These are phyloP conservation scores for Furcasterigmium furcatum DNA, from an alignment of 2,329 filamentous ascomycete species.

Conservation along the genomic window DNA sequence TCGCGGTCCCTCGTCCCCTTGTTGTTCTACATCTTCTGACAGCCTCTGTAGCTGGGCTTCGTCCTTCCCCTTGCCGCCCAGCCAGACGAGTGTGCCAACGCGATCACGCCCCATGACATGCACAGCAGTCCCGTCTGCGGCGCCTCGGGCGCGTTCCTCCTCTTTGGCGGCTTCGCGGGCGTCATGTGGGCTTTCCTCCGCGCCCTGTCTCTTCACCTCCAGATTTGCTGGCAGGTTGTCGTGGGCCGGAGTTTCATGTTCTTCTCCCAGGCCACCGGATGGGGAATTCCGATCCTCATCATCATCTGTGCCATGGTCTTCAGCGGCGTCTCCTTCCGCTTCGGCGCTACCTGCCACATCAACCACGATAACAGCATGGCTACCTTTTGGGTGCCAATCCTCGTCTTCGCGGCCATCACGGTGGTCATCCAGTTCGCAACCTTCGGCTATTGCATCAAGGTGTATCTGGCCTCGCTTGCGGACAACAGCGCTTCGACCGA, in stretches of 20 bases:
- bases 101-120: conserved; percentile 94
- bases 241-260: conserved; percentile 90
- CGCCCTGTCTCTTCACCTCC: conserved; percentile 87
- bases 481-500: conserved; percentile 70
- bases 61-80: conserved; percentile 79
- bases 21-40: conserved; percentile 1
- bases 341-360: conserved; percentile 89
- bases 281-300: conserved; percentile 77
- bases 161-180: conserved; percentile 81
- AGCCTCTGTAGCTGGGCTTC: conserved; percentile 69
- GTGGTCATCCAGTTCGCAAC: conserved; percentile 81
- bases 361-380: conserved; percentile 82
- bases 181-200: conserved; percentile 91
- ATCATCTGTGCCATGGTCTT: conserved; percentile 74
- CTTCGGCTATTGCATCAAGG: conserved; percentile 89
- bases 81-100: conserved; percentile 80
- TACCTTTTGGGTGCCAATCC: conserved; percentile 86
- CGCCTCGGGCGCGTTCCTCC: conserved; percentile 79
- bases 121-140: conserved; percentile 77
- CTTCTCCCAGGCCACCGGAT: conserved; percentile 74
- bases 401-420: conserved; percentile 73
- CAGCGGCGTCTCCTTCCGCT: conserved; percentile 92
- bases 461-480: conserved; percentile 81
- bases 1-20: conserved; percentile 14
- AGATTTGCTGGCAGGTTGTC: conserved; percentile 96